phyloP scores from a whole-genome alignment of 106 monocot species.

The Alisma plantagoaquatica region DNA sequence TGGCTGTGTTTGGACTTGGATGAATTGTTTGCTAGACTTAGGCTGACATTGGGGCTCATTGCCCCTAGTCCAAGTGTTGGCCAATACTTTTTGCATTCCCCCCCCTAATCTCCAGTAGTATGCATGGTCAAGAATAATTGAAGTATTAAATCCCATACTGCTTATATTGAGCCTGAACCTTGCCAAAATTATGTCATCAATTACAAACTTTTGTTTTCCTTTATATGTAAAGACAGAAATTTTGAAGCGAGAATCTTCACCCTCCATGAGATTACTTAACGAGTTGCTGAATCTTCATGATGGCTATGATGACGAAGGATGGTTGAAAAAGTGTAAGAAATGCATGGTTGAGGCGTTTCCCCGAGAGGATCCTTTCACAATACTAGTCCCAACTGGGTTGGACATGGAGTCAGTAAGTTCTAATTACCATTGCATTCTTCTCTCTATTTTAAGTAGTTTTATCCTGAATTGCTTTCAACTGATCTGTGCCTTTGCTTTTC shows the following conservation, averaged over 20 bases:
- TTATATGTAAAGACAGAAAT: constrained; percentile 57
- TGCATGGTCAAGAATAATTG: too few species aligned
- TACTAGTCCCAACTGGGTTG: constrained; percentile 71
- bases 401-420: constrained; percentile 54
- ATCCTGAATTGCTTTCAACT: background rate
- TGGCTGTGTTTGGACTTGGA: too few species aligned
- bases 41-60: too few species aligned
- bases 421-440: background rate
- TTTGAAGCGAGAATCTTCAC: constrained; percentile 72
- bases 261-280: constrained; percentile 78
- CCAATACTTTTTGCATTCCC: too few species aligned
- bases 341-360: constrained; percentile 75
- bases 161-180: too few species aligned
- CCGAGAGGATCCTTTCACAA: constrained; percentile 77
- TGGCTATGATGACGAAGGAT: constrained; percentile 67
- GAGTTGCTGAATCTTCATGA: constrained; percentile 92
- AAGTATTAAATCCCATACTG: too few species aligned
- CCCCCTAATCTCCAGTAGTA: too few species aligned
- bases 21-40: too few species aligned
- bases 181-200: too few species aligned
- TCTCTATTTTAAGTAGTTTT: background rate
- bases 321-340: constrained; percentile 88
- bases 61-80: too few species aligned
- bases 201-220: too few species aligned
- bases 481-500: background rate